Evolutionary conservation across 1,139 yeast species (phyloP).

Genomic region (Yamadazyma sp.): DNA sequence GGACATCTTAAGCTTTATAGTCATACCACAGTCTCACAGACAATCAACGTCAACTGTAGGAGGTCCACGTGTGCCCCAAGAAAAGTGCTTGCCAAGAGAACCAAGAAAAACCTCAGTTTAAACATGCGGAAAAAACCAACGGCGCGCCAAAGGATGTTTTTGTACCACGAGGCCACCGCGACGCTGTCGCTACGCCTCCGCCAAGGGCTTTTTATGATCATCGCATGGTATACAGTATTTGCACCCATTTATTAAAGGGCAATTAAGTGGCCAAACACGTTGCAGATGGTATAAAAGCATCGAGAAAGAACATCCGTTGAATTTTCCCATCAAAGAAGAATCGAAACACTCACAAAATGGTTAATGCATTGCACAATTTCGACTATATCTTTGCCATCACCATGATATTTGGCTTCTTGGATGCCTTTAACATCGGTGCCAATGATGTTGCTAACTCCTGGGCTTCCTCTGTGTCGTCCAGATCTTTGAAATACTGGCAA

Average conservation of each 20-base stretch:
- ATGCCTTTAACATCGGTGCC: constrained; percentile 84
- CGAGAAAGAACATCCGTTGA: not conserved
- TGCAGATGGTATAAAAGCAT: not conserved
- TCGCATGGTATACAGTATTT: not conserved
- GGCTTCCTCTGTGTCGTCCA: constrained; percentile 71
- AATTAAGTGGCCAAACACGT: not conserved
- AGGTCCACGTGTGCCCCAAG: constrained; percentile 2
- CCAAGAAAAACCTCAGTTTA: not conserved
- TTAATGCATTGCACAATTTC: constrained; percentile 50
- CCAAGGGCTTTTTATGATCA: not conserved
- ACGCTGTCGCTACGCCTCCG: not conserved
- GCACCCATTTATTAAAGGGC: not conserved
- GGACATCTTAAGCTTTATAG: too few relatives aligned
- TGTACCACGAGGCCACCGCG: not conserved
- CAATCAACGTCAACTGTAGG: too few relatives aligned
- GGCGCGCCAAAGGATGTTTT: not conserved
- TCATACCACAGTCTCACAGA: too few relatives aligned
- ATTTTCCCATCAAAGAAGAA: constrained; percentile 6
- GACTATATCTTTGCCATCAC: constrained; percentile 67
- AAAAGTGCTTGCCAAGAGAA: not conserved
- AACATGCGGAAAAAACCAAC: not conserved
- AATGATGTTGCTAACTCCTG: constrained; percentile 83
- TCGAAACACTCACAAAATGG: not conserved
- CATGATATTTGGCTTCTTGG: constrained; percentile 71
- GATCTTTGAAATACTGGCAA: constrained; percentile 70